phyloP scores from a whole-genome alignment of 139 green algal species.

The Tetradesmus lagerheimii region DNA sequence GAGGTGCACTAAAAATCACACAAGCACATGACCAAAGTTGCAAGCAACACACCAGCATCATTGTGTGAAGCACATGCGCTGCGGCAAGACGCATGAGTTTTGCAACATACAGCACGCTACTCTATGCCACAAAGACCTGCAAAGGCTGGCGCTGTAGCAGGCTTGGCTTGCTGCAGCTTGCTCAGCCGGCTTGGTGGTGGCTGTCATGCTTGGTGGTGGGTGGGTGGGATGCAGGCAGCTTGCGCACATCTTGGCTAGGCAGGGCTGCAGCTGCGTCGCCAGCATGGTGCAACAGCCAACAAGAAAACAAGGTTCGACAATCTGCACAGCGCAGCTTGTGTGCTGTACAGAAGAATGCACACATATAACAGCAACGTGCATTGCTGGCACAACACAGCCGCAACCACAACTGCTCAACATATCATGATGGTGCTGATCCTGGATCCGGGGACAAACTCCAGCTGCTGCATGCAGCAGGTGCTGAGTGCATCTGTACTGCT shows the following conservation, averaged over 20 bases:
- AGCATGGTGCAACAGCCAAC: constrained; percentile 24
- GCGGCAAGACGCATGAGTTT: too few species aligned
- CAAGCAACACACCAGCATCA: too few species aligned
- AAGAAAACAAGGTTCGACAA: neutral
- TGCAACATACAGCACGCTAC: neutral
- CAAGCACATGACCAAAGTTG: too few species aligned
- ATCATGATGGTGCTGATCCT: too few species aligned
- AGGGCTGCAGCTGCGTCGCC: neutral
- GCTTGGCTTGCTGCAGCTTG: neutral
- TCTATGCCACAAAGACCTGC: neutral
- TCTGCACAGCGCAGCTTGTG: neutral
- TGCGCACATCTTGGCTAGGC: neutral
- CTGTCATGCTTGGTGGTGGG: neutral
- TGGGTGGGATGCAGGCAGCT: neutral
- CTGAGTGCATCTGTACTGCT: neutral
- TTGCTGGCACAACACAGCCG: neutral
- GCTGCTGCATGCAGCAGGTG: constrained; percentile 23
- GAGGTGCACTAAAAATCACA: too few species aligned
- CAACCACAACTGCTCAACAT: too few species aligned
- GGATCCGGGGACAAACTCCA: too few species aligned
- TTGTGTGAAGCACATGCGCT: too few species aligned
- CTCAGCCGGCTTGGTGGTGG: neutral
- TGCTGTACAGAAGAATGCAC: neutral
- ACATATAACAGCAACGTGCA: neutral
- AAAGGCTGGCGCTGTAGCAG: neutral